phyloP scores from a whole-genome alignment of 768 basidiomycete genomes.

The Podaxis sp. region DNA sequence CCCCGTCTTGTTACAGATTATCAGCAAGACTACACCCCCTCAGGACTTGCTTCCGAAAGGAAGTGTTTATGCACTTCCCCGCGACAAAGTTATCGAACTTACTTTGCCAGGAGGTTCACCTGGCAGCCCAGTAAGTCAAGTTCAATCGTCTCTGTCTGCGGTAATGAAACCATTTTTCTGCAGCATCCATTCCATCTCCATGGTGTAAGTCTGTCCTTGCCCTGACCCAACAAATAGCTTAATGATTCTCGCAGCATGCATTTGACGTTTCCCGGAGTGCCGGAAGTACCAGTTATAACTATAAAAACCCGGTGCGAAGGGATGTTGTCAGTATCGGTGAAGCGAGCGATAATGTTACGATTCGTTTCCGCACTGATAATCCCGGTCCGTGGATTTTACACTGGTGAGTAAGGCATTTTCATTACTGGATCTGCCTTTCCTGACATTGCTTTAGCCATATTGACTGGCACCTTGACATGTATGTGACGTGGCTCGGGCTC shows the following conservation, averaged over 20 bases:
- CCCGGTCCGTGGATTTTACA: conserved; percentile 48
- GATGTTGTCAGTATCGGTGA: conserved; percentile 40
- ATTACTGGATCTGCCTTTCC: conserved; percentile 15
- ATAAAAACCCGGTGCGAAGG: conserved; percentile 45
- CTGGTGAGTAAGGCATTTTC: conserved; percentile 26
- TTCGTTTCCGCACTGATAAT: conserved; percentile 59
- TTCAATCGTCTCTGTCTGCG: not conserved
- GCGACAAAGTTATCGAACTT: conserved; percentile 43
- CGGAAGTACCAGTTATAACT: conserved; percentile 29
- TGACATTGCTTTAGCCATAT: conserved; percentile 21
- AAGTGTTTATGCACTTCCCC: conserved; percentile 37
- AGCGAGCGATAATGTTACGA: conserved; percentile 31
- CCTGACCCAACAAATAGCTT: not conserved
- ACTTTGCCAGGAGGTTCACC: conserved; percentile 34
- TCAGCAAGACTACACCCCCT: conserved; percentile 19
- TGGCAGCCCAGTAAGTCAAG: conserved; percentile 28
- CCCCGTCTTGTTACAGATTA: conserved; percentile 34
- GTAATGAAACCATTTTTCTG: not conserved
- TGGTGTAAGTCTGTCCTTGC: conserved; percentile 23
- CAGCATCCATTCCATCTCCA: conserved; percentile 37
- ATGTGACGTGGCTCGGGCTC: conserved; percentile 15
- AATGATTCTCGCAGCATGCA: conserved; percentile 22
- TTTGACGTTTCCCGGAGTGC: conserved; percentile 36
- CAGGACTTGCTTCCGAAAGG: conserved; percentile 31
- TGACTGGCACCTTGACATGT: conserved; percentile 36